Percentiles rank a stretch among this genome's conserved stretches.
Evolutionary conservation across 768 basidiomycete species (phyloP).

Genomic region (Russula emetica): DNA sequence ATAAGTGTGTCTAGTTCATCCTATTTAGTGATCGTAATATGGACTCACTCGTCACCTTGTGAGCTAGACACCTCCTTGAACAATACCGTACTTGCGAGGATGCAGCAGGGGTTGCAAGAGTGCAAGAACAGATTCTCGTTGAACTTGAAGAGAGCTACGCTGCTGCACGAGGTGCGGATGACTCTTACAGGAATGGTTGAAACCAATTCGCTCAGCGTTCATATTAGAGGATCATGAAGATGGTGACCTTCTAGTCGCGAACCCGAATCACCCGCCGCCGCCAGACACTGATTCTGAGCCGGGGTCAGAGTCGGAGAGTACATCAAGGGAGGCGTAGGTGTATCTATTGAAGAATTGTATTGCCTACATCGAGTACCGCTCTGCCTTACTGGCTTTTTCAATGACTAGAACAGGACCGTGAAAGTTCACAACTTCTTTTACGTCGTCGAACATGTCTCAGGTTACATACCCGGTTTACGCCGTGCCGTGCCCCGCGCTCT

Average conservation of each 20-base stretch:
- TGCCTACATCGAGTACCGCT: conserved; percentile 1
- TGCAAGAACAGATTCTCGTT: conserved; percentile 65
- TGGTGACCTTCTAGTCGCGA: conserved; percentile 21
- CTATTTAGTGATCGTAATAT: not conserved
- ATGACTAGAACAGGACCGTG: not conserved
- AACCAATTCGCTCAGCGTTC: not conserved
- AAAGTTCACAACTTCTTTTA: conserved; percentile 10
- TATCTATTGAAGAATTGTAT: not conserved
- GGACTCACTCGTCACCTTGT: not conserved
- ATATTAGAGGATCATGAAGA: not conserved
- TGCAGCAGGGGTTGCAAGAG: conserved; percentile 50
- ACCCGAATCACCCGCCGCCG: conserved; percentile 19
- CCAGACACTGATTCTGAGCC: conserved; percentile 8
- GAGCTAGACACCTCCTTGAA: conserved; percentile 44
- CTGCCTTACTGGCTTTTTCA: not conserved
- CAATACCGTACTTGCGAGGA: conserved; percentile 70
- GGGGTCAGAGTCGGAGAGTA: conserved; percentile 9
- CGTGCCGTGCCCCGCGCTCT: not conserved
- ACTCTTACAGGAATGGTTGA: not conserved
- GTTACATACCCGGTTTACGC: not conserved
- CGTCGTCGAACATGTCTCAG: conserved; percentile 1
- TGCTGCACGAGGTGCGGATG: conserved; percentile 52
- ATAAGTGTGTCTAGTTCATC: conserved; percentile 47
- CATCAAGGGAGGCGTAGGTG: not conserved
- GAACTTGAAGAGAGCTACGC: conserved; percentile 63